Conservation (phyloP, 345 rosid species). For the Rhizophora mangle region DNA sequence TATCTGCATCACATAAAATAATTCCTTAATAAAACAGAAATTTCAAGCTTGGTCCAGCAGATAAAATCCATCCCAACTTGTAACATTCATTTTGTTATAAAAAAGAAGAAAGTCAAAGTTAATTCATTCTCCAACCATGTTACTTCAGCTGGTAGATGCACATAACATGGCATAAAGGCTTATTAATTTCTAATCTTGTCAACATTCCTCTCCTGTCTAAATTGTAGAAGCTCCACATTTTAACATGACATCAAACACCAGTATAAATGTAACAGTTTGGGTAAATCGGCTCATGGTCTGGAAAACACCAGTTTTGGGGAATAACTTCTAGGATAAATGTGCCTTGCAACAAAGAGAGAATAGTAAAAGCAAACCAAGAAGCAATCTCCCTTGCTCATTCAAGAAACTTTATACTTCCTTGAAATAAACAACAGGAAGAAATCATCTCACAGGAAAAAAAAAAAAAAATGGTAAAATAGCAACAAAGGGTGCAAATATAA, state of each 20-base stretch:
- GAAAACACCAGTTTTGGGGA: neutral
- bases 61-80: no score
- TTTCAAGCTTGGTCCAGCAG: no score
- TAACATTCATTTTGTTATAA: no score
- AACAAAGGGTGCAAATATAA: neutral
- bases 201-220: neutral
- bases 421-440: neutral
- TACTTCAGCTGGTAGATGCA: neutral
- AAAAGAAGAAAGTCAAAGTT: no score
- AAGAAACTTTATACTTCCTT: neutral
- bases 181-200: neutral
- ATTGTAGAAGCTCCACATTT: neutral
- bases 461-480: neutral
- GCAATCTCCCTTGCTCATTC: neutral
- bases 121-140: no score
- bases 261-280: constrained; percentile 1
- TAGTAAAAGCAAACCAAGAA: neutral
- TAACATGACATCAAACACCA: neutral
- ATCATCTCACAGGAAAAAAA: neutral
- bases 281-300: neutral
- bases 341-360: neutral
- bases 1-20: no score
- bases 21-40: no score
- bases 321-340: neutral
- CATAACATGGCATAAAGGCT: neutral